Evolutionary conservation across 2,329 filamentous ascomycete genomes (phyloP), one percentile per base, ranked within the genome.

Genomic region (Pyricularia sp.): DNA sequence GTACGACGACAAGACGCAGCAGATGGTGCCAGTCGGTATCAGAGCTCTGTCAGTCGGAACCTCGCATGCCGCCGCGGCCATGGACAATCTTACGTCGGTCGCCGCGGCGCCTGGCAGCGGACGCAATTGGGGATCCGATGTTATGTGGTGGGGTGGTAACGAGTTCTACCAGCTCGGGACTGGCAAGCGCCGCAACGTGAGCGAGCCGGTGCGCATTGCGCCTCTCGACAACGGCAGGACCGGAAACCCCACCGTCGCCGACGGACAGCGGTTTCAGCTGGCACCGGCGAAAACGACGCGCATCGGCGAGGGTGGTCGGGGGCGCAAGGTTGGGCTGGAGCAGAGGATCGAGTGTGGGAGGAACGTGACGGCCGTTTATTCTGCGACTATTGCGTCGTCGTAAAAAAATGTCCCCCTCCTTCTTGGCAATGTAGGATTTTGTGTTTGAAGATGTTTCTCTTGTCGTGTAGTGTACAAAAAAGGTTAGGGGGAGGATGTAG

Each of bases 131-230:
- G 95, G 95, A 66, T 88, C 91, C 4, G 95, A 98, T 77, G 89
- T 94, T 33, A 78, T 98, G 1, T 96, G 92, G 83, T 99, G 94
- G 92, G 95, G 95, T 71, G 93, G 93, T 68, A 99, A 98, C 75
- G 94, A 98, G 80, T 87, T 90, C 77, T 97, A 91, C 78, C 95
- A 99, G 79, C 86, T 99, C 30, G 95, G 95, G 14, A 97, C 91
- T 0, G 94, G 95, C 31, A 96, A 91, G 82, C 83, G 94, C 71
- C 95, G 88, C 75, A 98, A 98, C 75, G 76, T 91, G 11, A 86
- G 87, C 68, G 84, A 85, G 14, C 95, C 95, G 1, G 84, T 85
- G 1, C 94, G 97, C 76, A 93, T 97, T 68, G 87, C 88, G 36
- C 90, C 92, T 17, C 78, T 94, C 61, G 93, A 97, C 64, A 42